Conservation (phyloP, 345 rosid genomes). For the Murraya paniculata region DNA sequence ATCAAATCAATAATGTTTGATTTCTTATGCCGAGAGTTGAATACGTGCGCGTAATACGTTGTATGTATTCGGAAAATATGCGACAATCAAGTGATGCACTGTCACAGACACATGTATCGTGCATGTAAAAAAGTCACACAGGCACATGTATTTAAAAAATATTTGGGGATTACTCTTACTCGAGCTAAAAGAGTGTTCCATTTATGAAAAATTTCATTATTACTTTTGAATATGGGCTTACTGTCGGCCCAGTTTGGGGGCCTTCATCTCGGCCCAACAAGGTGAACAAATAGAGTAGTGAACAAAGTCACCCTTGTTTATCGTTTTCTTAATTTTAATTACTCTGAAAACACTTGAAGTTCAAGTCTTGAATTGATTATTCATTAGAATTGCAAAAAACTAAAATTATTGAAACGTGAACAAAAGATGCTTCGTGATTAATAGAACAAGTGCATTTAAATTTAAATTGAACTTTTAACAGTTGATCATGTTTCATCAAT, state of each 20-base stretch:
- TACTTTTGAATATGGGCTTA: background rate
- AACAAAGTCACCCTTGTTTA: no score
- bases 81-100: background rate
- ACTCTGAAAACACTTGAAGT: no score
- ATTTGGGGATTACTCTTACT: background rate
- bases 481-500: no score
- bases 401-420: no score
- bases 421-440: no score
- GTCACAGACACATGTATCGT: background rate
- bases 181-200: background rate
- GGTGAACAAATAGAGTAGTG: no score
- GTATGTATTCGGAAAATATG: background rate
- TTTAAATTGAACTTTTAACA: no score
- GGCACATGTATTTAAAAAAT: background rate
- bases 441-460: no score
- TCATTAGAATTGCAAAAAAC: no score
- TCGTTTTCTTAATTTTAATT: no score
- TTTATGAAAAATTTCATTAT: no score
- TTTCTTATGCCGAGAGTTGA: background rate
- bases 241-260: background rate
- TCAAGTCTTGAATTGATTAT: no score
- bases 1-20: background rate
- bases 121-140: background rate
- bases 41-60: background rate
- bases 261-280: background rate